Base-by-base conservation (phyloP, 2,329 filamentous ascomycete species). In the Trichoderma atroviride region DNA sequence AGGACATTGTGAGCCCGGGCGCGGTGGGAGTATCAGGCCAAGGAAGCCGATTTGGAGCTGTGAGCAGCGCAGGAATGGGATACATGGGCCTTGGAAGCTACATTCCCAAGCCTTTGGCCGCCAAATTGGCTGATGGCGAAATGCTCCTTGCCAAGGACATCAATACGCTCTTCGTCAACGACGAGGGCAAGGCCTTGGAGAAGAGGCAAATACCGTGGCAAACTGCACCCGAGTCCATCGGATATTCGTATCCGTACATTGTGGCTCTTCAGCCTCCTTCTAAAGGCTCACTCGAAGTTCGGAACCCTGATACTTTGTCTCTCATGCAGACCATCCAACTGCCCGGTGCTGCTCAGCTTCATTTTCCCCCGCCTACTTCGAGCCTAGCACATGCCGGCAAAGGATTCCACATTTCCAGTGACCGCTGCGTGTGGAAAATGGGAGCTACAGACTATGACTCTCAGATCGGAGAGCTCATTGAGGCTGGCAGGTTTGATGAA, bases 121-220 rank as follows among this genome's bases (percentile, higher is more conserved):
- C 94, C 6, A 91, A 91, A 74, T 85, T 99, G 14, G 88, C 89
- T 3, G 92, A 96, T 72, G 92, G 92, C 5, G 88, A 97, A 80
- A 88, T 98, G 78, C 82, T 99, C 70, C 85, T 99, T n/a, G 93
- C 95, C n/a, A 97, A 97, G 79, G 96, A 99, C 74, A 93, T 97
- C 75, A 97, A 97, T 78, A 97, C 94, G 1, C 83, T 97, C 64
- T 99, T 99, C 78, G 92, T 97, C 73, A 91, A 96, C 69, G 88
- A 91, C 13, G 86, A 93, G 35, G 96, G 94, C 5, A 94, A 93
- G 73, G 87, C 94, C 0, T 78, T 96, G 40, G 91, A 94, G 56
- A 93, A 92, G 79, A 86, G 91, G 68, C 94, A 98, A 78, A 90
- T 99, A n/a, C 94, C 94, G 1, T 99, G 96, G 96, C 88, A 90